A percentile compares a stretch with the other conserved stretches of the same genome.
phyloP scores from a whole-genome alignment of 2,329 filamentous ascomycete genomes.

The Eurotiales sp. region DNA sequence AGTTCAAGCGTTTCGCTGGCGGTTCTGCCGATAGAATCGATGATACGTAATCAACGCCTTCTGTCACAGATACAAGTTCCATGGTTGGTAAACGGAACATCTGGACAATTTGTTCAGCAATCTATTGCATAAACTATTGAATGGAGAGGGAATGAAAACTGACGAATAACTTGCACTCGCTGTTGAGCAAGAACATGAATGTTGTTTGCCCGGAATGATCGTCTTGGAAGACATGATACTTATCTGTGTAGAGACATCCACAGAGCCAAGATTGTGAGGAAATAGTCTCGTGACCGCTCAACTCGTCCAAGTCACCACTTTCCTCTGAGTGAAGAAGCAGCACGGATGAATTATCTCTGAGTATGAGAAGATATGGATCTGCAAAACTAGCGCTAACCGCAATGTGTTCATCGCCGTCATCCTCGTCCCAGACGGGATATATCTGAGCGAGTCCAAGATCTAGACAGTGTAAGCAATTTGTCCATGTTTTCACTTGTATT shows the following conservation, averaged over 20 bases:
- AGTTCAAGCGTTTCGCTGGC: constrained; percentile 64
- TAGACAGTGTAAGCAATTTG: constrained; percentile 29
- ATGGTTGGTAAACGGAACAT: constrained; percentile 74
- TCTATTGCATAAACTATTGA: neutral
- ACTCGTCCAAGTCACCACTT: constrained; percentile 79
- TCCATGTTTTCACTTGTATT: neutral
- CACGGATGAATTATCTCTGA: constrained; percentile 78
- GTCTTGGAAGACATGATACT: constrained; percentile 50
- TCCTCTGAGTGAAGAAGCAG: constrained; percentile 75
- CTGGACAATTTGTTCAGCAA: constrained; percentile 40
- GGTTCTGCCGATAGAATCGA: constrained; percentile 71
- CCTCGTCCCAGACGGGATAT: constrained; percentile 86
- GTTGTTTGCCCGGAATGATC: constrained; percentile 46
- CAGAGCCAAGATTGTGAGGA: constrained; percentile 71
- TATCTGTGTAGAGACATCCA: constrained; percentile 77
- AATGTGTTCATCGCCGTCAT: constrained; percentile 70
- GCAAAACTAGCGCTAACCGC: constrained; percentile 78
- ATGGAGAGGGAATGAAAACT: constrained; percentile 30
- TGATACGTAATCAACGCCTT: constrained; percentile 74
- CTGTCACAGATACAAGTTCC: constrained; percentile 68
- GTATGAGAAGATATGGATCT: constrained; percentile 78
- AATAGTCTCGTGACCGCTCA: constrained; percentile 60
- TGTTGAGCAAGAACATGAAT: constrained; percentile 72
- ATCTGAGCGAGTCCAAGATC: constrained; percentile 88
- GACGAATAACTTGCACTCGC: constrained; percentile 71